Percentiles rank a stretch among this genome's conserved stretches.
Evolutionary conservation across 2,329 filamentous ascomycete genomes (phyloP).

Genomic region (Phoma sp.): DNA sequence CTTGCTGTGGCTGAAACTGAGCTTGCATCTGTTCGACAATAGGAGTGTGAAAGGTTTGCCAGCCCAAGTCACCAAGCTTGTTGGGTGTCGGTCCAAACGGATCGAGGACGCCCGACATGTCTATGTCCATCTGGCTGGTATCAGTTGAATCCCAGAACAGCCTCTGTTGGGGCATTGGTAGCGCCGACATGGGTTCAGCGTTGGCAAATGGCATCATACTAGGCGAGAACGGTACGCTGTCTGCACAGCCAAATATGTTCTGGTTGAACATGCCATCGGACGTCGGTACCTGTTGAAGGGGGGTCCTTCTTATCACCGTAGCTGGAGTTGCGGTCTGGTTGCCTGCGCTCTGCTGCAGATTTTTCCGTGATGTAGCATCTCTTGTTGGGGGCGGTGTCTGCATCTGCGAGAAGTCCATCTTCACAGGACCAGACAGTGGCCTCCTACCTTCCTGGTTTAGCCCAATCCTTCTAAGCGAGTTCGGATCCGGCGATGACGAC

Average conservation of each 20-base stretch:
- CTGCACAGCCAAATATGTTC: conserved; percentile 56
- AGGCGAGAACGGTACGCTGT: conserved; percentile 61
- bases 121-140: conserved; percentile 42
- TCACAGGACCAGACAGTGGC: conserved; percentile 31
- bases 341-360: conserved; percentile 39
- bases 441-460: conserved; percentile 21
- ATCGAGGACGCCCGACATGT: conserved; percentile 39
- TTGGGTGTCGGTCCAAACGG: conserved; percentile 46
- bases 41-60: conserved; percentile 42
- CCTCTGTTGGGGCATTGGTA: conserved; percentile 59
- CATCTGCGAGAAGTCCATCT: conserved; percentile 57
- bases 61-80: conserved; percentile 38
- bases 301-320: conserved; percentile 51
- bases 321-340: conserved; percentile 41
- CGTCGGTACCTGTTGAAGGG: conserved; percentile 34
- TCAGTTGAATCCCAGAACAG: conserved; percentile 48
- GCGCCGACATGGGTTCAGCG: conserved; percentile 61
- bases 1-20: conserved; percentile 43
- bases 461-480: conserved; percentile 22
- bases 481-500: conserved; percentile 62
- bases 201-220: conserved; percentile 61
- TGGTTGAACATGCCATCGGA: conserved; percentile 42
- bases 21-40: conserved; percentile 39
- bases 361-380: conserved; percentile 59
- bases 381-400: conserved; percentile 68